phyloP scores from a whole-genome alignment of 2,329 filamentous ascomycete species.

The Sphaerostilbella broomeana region DNA sequence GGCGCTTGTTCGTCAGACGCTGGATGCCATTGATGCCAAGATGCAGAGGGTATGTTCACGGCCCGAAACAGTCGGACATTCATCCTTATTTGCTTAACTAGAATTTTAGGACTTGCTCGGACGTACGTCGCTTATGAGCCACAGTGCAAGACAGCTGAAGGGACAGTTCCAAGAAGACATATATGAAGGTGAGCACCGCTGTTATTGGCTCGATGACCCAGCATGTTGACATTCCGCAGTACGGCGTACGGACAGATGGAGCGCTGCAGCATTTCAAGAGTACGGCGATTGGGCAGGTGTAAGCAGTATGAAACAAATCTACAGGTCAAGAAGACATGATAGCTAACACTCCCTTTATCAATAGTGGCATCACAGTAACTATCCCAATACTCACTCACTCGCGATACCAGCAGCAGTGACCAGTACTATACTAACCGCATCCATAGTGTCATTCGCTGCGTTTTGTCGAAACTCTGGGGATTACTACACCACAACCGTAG shows the following conservation, averaged over 20 bases:
- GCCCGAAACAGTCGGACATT: no score
- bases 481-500: conserved; percentile 23
- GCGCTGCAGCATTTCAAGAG: conserved; percentile 20
- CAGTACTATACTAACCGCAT: no score
- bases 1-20: conserved; percentile 23
- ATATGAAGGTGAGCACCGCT: background rate
- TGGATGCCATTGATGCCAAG: conserved; percentile 27
- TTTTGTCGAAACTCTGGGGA: conserved; percentile 38
- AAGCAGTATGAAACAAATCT: no score
- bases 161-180: background rate
- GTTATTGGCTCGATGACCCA: background rate
- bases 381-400: no score
- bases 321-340: no score
- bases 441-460: conserved; percentile 30
- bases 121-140: background rate
- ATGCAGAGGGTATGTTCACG: conserved; percentile 25
- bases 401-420: no score
- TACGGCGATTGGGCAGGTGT: conserved; percentile 29
- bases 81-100: background rate
- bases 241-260: background rate
- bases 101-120: background rate
- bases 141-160: background rate
- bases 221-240: background rate
- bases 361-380: conserved; percentile 26
- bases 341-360: no score